Evolutionary conservation across 1,139 yeast genomes (phyloP).

Genomic region (Blastobotrys raffinosifermentans): DNA sequence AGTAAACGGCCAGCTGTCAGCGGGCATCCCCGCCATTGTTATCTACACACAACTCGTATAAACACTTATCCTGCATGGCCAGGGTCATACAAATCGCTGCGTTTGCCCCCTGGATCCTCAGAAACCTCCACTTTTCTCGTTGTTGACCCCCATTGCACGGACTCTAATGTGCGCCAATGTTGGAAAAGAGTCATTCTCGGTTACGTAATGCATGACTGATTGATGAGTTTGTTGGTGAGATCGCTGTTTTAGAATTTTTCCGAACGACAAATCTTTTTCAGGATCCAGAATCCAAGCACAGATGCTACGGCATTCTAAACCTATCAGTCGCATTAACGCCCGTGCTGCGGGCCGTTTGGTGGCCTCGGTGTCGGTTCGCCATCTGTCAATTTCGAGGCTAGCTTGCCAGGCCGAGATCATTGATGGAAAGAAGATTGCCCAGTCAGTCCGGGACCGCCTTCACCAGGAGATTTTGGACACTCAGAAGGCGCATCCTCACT

Average conservation of each 20-base stretch:
- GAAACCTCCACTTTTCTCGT: not conserved
- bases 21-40: too few relatives aligned
- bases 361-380: slow-evolving; percentile 3
- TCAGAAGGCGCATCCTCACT: slow-evolving; percentile 35
- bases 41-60: too few relatives aligned
- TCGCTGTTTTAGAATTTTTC: too few relatives aligned
- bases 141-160: too few relatives aligned
- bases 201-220: too few relatives aligned
- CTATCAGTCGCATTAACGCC: too few relatives aligned
- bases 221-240: not conserved
- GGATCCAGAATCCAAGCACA: slow-evolving; percentile 4
- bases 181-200: too few relatives aligned
- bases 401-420: slow-evolving; percentile 37
- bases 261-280: not conserved
- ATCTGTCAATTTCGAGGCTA: slow-evolving; percentile 10
- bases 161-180: too few relatives aligned
- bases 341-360: slow-evolving; percentile 6
- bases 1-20: too few relatives aligned
- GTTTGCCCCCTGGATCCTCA: not conserved
- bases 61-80: too few relatives aligned
- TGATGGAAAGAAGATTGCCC: slow-evolving; percentile 70
- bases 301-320: too few relatives aligned
- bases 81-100: too few relatives aligned
- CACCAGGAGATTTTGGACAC: slow-evolving; percentile 9
- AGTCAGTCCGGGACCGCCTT: slow-evolving; percentile 23